Conservation (phyloP, 2,329 filamentous ascomycete genomes). For the Tolypocladium paradoxum region DNA sequence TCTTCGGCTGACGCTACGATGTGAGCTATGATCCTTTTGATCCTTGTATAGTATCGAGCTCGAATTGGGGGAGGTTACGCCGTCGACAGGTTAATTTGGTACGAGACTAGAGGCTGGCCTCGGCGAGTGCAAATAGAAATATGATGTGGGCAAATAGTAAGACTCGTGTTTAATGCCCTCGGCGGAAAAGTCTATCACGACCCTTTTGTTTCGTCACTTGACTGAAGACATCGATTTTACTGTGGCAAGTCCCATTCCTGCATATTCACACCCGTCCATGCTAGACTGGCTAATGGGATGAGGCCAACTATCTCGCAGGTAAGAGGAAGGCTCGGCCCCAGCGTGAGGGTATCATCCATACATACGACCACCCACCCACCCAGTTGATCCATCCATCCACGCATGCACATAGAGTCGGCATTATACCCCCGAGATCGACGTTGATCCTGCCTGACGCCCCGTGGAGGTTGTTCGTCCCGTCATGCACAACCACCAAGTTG, state of each 20-base stretch:
- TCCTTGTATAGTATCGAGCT: too few species aligned
- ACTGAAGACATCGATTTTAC: neutral
- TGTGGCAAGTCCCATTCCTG: neutral
- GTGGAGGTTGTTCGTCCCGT: neutral
- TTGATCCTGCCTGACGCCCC: neutral
- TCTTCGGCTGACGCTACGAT: too few species aligned
- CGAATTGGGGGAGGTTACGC: too few species aligned
- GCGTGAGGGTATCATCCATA: slow-evolving; percentile 6
- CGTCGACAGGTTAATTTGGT: too few species aligned
- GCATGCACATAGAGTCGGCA: neutral
- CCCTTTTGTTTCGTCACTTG: neutral
- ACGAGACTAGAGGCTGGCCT: too few species aligned
- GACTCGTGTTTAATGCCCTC: neutral
- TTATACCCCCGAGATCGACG: neutral
- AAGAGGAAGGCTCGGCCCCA: neutral
- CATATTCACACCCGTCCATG: neutral
- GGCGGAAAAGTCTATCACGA: neutral
- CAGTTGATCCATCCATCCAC: neutral
- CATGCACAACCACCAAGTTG: neutral
- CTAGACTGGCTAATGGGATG: neutral
- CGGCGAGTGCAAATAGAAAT: too few species aligned
- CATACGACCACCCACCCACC: neutral
- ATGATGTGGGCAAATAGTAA: too few species aligned
- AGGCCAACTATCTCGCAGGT: neutral
- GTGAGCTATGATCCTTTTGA: too few species aligned